Evolutionary conservation across 495 filamentous ascomycete species (phyloP), one percentile per base, ranked within the genome.

Genomic region (Apodospora peruviana): DNA sequence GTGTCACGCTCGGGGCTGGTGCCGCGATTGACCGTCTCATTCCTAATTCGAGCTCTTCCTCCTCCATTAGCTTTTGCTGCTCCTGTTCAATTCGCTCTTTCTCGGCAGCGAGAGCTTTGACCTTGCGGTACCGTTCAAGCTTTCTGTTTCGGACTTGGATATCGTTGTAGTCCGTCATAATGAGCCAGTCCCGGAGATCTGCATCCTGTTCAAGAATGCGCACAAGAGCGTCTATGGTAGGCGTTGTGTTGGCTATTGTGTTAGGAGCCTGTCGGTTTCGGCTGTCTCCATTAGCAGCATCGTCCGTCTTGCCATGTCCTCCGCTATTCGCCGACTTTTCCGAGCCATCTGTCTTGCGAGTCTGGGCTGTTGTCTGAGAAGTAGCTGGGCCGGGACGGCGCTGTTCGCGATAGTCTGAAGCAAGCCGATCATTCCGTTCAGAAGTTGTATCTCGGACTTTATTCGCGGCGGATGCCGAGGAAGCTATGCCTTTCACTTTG

Each of bases 181-280:
- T 71, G 24, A 85, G 71, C 78, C 80, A 85, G 44, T 83, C 78
- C 40, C 68, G 60, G 17, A 85, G 57, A 50, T 84, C 80, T 39
- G 62, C 59, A 39, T 72, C 60, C 1, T 57, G 48, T 10, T 52
- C 46, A 18, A 57, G 22, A n/a, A 54, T 39, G 22, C 51, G 55
- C n/a, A 43, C n/a, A 9, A 61, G 48, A 18, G 45, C 51, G 16
- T 55, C 47, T 9, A 39, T 20, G 11, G 36, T 5, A 36, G 35
- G 8, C 23, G 24, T 32, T n/a, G 23, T 23, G 22, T 9, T 44
- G n/a, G 23, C 9, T 23, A 12, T 37, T 43, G n/a, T n/a, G n/a
- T n/a, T n/a, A n/a, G n/a, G n/a, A n/a, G n/a, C n/a, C n/a, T n/a
- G n/a, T 23, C 16, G 40, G n/a, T 19, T 10, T 16, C 27, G 18